These are phyloP conservation scores for Penicillium nordicum DNA, from an alignment of 2,329 filamentous ascomycete genomes.

Conservation along the genomic window DNA sequence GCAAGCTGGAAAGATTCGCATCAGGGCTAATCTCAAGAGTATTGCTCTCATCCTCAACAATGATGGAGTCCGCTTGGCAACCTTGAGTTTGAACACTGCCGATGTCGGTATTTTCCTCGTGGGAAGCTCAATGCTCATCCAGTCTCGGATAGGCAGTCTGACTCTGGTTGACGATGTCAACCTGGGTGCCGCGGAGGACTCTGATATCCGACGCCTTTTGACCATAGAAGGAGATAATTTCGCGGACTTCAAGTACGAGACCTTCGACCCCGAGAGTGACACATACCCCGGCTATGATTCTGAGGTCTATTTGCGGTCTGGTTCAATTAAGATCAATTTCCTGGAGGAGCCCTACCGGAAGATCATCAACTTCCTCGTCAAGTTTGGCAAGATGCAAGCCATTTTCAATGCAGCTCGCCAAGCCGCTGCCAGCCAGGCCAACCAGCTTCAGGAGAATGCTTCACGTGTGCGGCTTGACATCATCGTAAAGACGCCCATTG, in stretches of 20 bases:
- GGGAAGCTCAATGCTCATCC: constrained; percentile 81
- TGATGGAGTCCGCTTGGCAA: constrained; percentile 90
- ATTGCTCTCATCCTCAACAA: constrained; percentile 96
- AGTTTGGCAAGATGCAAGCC: constrained; percentile 99
- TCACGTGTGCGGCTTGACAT: constrained; percentile 93
- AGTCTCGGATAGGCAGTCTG: constrained; percentile 80
- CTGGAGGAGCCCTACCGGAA: constrained; percentile 95
- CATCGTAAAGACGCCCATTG: constrained; percentile 88
- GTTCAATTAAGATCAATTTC: constrained; percentile 96
- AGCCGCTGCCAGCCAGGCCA: constrained; percentile 89
- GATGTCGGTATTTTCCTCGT: constrained; percentile 86
- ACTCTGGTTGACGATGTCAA: constrained; percentile 92
- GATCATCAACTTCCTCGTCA: constrained; percentile 95
- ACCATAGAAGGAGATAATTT: constrained; percentile 94
- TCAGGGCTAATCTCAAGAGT: constrained; percentile 90
- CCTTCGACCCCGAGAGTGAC: constrained; percentile 73
- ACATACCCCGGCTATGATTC: constrained; percentile 93
- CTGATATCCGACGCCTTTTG: constrained; percentile 78
- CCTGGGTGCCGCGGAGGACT: constrained; percentile 76
- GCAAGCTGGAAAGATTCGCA: constrained; percentile 72
- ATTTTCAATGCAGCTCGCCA: constrained; percentile 96
- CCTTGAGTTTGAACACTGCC: constrained; percentile 85
- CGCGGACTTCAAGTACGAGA: constrained; percentile 96
- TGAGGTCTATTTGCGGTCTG: constrained; percentile 82
- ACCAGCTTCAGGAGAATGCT: constrained; percentile 84